Evolutionary conservation across 257 asterid genomes (phyloP).

Genomic region (Pogostemon cablin): DNA sequence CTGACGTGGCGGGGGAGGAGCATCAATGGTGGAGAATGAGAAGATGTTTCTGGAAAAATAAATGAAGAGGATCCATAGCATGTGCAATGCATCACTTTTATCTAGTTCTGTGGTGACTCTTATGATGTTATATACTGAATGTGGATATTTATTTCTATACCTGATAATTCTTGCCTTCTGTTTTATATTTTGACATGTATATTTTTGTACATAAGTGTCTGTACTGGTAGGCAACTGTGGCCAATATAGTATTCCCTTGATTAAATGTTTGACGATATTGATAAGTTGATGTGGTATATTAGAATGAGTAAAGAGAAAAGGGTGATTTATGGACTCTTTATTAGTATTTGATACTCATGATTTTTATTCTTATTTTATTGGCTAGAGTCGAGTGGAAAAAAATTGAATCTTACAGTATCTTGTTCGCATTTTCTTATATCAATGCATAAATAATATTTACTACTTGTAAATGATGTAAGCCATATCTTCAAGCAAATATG

Average conservation of each 20-base stretch:
- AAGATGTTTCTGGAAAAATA: constrained; percentile 2
- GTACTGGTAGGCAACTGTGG: background rate
- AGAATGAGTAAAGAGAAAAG: constrained; percentile 16
- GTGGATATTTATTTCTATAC: background rate
- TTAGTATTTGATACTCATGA: background rate
- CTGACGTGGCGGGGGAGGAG: too few species aligned
- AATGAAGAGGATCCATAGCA: background rate
- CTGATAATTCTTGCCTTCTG: constrained; percentile 23
- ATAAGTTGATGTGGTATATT: constrained; percentile 6
- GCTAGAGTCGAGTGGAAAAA: background rate
- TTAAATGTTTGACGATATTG: constrained; percentile 7
- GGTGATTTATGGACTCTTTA: background rate
- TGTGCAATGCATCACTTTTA: constrained; percentile 3
- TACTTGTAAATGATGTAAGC: constrained; percentile 11
- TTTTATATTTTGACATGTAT: background rate
- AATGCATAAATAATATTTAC: background rate
- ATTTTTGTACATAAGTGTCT: background rate
- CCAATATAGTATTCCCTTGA: background rate
- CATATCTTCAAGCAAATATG: background rate
- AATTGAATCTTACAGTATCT: constrained; percentile 1
- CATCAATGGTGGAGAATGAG: background rate
- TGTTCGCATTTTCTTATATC: background rate
- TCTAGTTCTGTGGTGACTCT: constrained; percentile 35
- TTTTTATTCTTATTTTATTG: background rate
- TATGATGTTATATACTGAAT: constrained; percentile 59